These are phyloP conservation scores for Eimeria maxima DNA, from an alignment of 169 alveolate species.

Conservation along the genomic window DNA sequence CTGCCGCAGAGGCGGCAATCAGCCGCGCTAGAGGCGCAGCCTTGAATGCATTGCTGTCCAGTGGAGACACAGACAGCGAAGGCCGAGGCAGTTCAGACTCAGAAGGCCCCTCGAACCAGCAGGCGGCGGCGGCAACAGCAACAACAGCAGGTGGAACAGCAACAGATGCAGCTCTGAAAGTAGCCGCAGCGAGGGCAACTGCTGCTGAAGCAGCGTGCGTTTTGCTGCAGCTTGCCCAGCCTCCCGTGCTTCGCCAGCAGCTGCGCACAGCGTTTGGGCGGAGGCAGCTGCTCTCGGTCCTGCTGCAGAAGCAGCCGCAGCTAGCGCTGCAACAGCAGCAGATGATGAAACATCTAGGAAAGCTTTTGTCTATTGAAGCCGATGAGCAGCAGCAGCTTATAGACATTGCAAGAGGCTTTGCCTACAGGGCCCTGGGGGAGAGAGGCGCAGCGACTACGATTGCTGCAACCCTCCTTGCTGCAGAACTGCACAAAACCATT, in stretches of 20 bases:
- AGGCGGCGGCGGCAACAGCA: constrained; percentile 22
- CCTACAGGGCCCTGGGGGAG: constrained; percentile 22
- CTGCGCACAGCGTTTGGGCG: constrained; percentile 43
- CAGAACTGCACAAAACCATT: background rate
- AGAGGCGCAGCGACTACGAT: constrained; percentile 33
- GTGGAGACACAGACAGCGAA: constrained; percentile 40
- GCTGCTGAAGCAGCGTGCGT: constrained; percentile 44
- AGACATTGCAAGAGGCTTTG: constrained; percentile 61
- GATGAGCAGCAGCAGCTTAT: constrained; percentile 54
- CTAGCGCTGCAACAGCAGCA: constrained; percentile 60
- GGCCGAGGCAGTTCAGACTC: constrained; percentile 3
- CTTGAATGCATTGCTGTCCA: constrained; percentile 49
- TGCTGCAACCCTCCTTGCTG: constrained; percentile 73
- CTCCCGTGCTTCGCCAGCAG: constrained; percentile 44
- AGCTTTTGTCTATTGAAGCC: constrained; percentile 18
- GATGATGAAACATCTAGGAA: constrained; percentile 5
- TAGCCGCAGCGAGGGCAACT: constrained; percentile 23
- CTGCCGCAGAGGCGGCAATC: constrained; percentile 53
- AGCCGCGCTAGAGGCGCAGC: constrained; percentile 77
- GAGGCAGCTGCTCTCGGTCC: constrained; percentile 16
- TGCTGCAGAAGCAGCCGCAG: constrained; percentile 57
- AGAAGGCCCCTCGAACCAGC: background rate
- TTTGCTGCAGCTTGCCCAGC: constrained; percentile 15
- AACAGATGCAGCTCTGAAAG: background rate
- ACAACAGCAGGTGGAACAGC: constrained; percentile 15